Base-by-base conservation (phyloP, 306 rosid genomes). In the Vigna trinervia region DNA sequence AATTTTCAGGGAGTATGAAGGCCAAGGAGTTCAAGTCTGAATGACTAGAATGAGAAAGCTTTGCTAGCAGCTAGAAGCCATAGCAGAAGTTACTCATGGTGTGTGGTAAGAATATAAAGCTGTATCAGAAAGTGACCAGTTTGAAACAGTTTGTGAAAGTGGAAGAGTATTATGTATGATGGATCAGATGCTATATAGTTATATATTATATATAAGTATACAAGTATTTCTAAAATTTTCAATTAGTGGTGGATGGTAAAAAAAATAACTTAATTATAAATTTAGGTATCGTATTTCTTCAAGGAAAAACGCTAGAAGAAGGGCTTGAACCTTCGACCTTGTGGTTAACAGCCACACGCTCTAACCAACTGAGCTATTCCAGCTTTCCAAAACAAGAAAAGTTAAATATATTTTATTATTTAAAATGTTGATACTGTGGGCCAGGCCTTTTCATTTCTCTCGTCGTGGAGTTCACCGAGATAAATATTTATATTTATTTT, bases 301-400 rank as follows among this genome's bases (percentile, higher is more conserved):
- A 36, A 36, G 6, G 6, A 2, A 41, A 54, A 9, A 58, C 90
- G 94, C 97, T 88, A 90, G 90, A 92, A 69, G 89, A 86, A 89
- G 93, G 97, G 95, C 6, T 86, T 70, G 93, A 89, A 89, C 95
- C 91, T 92, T 85, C 91, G 90, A 89, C 91, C 97, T 90, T 90
- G 91, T 87, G 93, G 91, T 90, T 90, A 92, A 88, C 93, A 89
- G 66, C 93, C 92, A 89, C 89, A 88, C 91, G 95, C 95, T 89
- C 92, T 86, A 91, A 73, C 94, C 90, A 86, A 67, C 93, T 89
- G 94, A 89, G 94, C 89, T 91, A 91, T 68, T 91, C 66, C 43
- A 60, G 66, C 66, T 26, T 26, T 26, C 3, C 0, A 26, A 26
- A 26, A 26, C 28, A 26, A 26, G 28, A 26, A 26, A 2, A 2